phyloP scores from a whole-genome alignment of 192 early-diverging fungal species.

The Podila epigama region DNA sequence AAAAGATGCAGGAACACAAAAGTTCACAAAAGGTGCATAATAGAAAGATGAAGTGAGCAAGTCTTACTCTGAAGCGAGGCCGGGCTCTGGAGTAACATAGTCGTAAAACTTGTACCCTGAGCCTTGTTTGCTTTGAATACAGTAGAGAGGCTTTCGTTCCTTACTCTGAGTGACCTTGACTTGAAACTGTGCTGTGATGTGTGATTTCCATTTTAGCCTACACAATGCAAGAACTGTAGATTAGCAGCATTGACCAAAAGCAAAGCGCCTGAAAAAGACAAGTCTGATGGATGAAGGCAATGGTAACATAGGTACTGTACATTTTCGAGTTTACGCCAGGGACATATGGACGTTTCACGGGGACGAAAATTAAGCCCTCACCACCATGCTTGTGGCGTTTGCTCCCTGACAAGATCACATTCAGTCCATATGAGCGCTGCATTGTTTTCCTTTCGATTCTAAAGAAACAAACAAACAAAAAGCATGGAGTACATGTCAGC shows the following conservation, averaged over 20 bases:
- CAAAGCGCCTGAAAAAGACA: not conserved
- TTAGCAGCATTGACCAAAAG: not conserved
- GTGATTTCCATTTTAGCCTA: constrained; percentile 74
- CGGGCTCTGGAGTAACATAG: constrained; percentile 59
- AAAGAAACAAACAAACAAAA: constrained; percentile 1
- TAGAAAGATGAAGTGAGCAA: too few species aligned
- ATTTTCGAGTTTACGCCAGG: constrained; percentile 59
- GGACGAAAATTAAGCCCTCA: constrained; percentile 78
- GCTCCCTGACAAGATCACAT: constrained; percentile 69
- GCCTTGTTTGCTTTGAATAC: constrained; percentile 55
- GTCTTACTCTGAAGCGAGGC: constrained; percentile 51
- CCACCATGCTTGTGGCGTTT: constrained; percentile 67
- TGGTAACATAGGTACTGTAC: constrained; percentile 37
- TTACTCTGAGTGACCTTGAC: constrained; percentile 59
- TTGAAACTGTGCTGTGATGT: constrained; percentile 61
- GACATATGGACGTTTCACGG: constrained; percentile 63
- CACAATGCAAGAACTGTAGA: not conserved
- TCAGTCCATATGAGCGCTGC: constrained; percentile 64
- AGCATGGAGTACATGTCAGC: not conserved
- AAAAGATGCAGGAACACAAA: too few species aligned
- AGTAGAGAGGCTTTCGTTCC: constrained; percentile 59
- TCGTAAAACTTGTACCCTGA: constrained; percentile 57
- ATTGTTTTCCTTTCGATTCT: constrained; percentile 68
- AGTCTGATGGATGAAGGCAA: too few species aligned
- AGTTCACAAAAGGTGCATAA: too few species aligned